These are phyloP conservation scores for Populus tremula DNA, from an alignment of 345 rosid genomes.

Conservation along the genomic window DNA sequence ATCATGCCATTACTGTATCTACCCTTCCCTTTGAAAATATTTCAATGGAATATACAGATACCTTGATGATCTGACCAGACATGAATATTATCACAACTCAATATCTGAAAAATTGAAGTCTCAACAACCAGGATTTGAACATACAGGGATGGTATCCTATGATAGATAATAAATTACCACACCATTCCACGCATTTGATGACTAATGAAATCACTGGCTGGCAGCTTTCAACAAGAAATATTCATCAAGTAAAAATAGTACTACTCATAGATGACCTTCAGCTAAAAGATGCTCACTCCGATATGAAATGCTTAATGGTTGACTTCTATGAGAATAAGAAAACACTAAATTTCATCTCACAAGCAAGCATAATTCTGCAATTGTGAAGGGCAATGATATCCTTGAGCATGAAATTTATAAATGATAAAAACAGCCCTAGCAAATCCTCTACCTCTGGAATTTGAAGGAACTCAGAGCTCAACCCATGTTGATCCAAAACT, in stretches of 20 bases:
- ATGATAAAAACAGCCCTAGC: not conserved
- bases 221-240: not conserved
- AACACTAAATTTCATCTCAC: not conserved
- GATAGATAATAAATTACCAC: not conserved
- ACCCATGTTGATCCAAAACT: conserved; percentile 93
- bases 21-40: not conserved
- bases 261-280: not conserved
- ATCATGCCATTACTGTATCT: not conserved
- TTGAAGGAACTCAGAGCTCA: conserved; percentile 79
- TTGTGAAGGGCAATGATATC: not conserved
- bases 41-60: not conserved
- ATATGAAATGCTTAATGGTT: not conserved
- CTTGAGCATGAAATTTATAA: not conserved
- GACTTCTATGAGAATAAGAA: not conserved
- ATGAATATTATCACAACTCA: not conserved
- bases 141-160: not conserved
- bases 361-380: not conserved
- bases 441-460: conserved; percentile 77
- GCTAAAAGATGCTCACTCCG: not conserved
- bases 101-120: not conserved
- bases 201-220: not conserved
- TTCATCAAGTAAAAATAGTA: not conserved
- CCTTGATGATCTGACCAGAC: not conserved
- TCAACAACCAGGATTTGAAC: not conserved
- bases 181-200: not conserved